Evolutionary conservation across 106 monocot species (phyloP).

Genomic region (Hemerocallis citrina): DNA sequence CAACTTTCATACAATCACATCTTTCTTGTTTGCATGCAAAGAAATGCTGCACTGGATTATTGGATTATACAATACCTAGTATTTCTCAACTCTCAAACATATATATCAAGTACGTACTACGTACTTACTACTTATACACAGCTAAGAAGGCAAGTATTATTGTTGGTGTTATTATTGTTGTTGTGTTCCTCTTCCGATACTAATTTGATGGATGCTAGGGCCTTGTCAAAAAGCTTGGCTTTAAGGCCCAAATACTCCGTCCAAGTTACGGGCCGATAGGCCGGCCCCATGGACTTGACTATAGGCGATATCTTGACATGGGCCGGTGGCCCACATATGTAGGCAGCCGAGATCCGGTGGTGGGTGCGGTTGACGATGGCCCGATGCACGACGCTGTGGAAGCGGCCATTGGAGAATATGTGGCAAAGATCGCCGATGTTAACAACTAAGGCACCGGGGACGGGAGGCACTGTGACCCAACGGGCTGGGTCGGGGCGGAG

Average conservation of each 20-base stretch:
- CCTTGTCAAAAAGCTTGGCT: slow-evolving; percentile 57
- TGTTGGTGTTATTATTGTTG: slow-evolving; percentile 7
- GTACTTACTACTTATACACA: too few relatives aligned
- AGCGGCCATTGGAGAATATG: slow-evolving; percentile 70
- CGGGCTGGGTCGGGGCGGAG: slow-evolving; percentile 33
- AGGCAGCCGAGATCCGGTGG: slow-evolving; percentile 60
- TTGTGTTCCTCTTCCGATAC: too few relatives aligned
- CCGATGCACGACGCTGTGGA: slow-evolving; percentile 65
- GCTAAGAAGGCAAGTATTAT: background rate
- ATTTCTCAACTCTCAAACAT: too few relatives aligned
- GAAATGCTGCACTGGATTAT: too few relatives aligned
- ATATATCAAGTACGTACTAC: too few relatives aligned
- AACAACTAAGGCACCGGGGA: slow-evolving; percentile 59
- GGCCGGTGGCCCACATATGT: slow-evolving; percentile 53
- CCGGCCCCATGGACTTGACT: slow-evolving; percentile 19
- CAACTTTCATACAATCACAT: too few relatives aligned
- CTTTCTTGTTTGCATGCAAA: too few relatives aligned
- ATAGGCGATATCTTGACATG: slow-evolving; percentile 52
- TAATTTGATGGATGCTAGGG: slow-evolving; percentile 38
- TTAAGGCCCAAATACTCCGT: slow-evolving; percentile 67
- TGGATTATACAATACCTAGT: too few relatives aligned
- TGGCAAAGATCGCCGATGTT: slow-evolving; percentile 84
- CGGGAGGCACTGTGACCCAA: slow-evolving; percentile 68
- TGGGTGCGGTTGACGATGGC: slow-evolving; percentile 56
- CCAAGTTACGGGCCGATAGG: slow-evolving; percentile 68